Percentiles rank a stretch among this genome's conserved stretches.
phyloP scores from a whole-genome alignment of 257 asterid species.

The Primulina tabacum region DNA sequence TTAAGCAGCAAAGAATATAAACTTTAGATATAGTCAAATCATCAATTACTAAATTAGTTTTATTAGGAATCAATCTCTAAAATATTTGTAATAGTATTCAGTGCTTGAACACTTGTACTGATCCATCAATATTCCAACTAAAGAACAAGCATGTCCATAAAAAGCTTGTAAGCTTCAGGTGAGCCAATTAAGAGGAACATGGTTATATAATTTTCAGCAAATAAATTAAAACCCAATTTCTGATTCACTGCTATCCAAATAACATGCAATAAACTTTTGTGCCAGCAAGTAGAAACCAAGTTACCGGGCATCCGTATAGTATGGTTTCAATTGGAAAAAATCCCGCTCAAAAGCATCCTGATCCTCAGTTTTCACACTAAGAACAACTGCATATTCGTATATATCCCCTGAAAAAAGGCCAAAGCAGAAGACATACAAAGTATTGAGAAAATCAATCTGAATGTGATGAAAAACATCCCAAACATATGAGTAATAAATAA shows the following conservation, averaged over 20 bases:
- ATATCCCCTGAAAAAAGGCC: slow-evolving; percentile 57
- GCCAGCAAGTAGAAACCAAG: not conserved
- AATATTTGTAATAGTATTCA: too few species aligned
- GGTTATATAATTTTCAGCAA: not conserved
- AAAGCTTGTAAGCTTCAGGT: not conserved
- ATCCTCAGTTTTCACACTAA: slow-evolving; percentile 84
- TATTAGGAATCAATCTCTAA: not conserved
- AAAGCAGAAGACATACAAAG: slow-evolving; percentile 16
- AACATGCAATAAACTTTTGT: not conserved
- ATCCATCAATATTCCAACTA: not conserved
- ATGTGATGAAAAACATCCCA: slow-evolving; percentile 1
- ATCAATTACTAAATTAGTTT: too few species aligned
- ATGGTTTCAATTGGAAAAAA: slow-evolving; percentile 88
- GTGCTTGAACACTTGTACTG: not conserved
- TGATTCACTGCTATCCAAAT: not conserved
- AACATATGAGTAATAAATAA: slow-evolving; percentile 5
- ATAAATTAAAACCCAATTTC: not conserved
- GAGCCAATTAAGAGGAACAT: not conserved
- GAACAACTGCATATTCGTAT: slow-evolving; percentile 87
- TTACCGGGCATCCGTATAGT: slow-evolving; percentile 90
- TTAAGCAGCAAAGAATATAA: not conserved
- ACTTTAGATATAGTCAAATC: not conserved
- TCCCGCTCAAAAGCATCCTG: slow-evolving; percentile 96
- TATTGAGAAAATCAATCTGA: not conserved
- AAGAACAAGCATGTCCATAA: too few species aligned